A percentile compares a stretch with the other conserved stretches of the same genome.
Evolutionary conservation across 1,284 basidiomycete species (phyloP).

Genomic region (Trichosporon inkin): DNA sequence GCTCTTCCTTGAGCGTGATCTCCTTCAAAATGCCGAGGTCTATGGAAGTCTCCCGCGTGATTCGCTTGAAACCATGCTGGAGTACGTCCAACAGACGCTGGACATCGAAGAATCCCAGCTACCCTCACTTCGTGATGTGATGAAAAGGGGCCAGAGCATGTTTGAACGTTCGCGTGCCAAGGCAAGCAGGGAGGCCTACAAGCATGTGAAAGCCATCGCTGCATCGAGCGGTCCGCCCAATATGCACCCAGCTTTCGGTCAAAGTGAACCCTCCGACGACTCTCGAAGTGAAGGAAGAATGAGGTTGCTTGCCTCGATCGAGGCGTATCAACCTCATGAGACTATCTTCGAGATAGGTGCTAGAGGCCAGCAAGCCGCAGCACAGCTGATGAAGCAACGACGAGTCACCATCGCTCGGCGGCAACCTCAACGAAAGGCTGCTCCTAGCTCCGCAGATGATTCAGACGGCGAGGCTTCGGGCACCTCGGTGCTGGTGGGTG

Average conservation of each 20-base stretch:
- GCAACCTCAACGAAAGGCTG: background rate
- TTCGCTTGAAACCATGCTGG: slow-evolving; percentile 73
- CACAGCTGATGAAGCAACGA: slow-evolving; percentile 81
- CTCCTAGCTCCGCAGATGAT: background rate
- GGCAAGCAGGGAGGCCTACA: slow-evolving; percentile 76
- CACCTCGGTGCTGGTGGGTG: slow-evolving; percentile 18
- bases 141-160: slow-evolving; percentile 84
- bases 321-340: slow-evolving; percentile 77
- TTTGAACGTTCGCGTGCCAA: slow-evolving; percentile 91
- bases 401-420: slow-evolving; percentile 45
- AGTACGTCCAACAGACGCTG: slow-evolving; percentile 70
- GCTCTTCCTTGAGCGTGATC: slow-evolving; percentile 70
- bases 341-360: slow-evolving; percentile 88
- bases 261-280: background rate
- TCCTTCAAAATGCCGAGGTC: slow-evolving; percentile 52
- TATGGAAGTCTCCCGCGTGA: slow-evolving; percentile 82
- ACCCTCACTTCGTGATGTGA: slow-evolving; percentile 72
- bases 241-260: slow-evolving; percentile 12
- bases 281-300: slow-evolving; percentile 16
- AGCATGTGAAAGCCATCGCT: slow-evolving; percentile 6
- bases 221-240: background rate
- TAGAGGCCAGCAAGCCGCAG: slow-evolving; percentile 64
- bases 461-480: background rate
- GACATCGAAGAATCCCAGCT: slow-evolving; percentile 63
- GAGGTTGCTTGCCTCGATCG: slow-evolving; percentile 65